Conservation (phyloP, 2,329 filamentous ascomycete genomes). For the Cordyceps tenuipes region DNA sequence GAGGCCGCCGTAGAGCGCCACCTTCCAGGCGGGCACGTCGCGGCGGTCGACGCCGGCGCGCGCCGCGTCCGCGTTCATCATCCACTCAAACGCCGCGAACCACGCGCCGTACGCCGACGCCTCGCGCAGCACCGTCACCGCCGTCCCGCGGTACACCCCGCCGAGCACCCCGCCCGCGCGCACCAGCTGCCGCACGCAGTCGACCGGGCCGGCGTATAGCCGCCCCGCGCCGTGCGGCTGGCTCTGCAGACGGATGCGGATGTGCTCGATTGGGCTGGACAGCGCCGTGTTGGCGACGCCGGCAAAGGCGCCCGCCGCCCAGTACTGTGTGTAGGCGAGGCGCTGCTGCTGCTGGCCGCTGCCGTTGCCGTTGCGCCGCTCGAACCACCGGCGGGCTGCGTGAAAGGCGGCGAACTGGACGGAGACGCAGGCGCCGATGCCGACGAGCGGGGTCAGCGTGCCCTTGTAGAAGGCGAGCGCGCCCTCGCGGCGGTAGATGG, state of each 20-base stretch:
- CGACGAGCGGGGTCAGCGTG: conserved; percentile 86
- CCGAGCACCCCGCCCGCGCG: conserved; percentile 46
- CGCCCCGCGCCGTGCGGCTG: conserved; percentile 78
- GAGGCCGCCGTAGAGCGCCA: conserved; percentile 85
- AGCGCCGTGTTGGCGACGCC: conserved; percentile 83
- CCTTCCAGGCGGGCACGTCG: conserved; percentile 73
- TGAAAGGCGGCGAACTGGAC: conserved; percentile 98
- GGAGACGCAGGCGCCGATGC: conserved; percentile 96
- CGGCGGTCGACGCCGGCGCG: conserved; percentile 68
- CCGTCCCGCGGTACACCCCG: conserved; percentile 80
- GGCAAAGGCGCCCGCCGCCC: conserved; percentile 81
- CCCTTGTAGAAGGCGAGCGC: conserved; percentile 96
- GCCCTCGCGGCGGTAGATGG: conserved; percentile 84
- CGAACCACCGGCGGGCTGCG: conserved; percentile 77
- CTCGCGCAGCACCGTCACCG: conserved; percentile 80
- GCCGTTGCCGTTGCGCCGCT: conserved; percentile 62
- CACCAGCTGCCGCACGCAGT: conserved; percentile 82
- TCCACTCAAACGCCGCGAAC: conserved; percentile 91
- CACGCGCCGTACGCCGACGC: conserved; percentile 91
- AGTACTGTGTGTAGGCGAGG: conserved; percentile 81
- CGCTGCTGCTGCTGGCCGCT: conserved; percentile 30
- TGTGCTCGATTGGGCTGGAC: conserved; percentile 90
- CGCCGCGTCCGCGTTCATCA: conserved; percentile 84
- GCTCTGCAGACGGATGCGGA: conserved; percentile 90
- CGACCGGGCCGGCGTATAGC: conserved; percentile 76